These are phyloP conservation scores for Bigelowiella natans DNA, from an alignment of 78 protist genomes.

Conservation along the genomic window DNA sequence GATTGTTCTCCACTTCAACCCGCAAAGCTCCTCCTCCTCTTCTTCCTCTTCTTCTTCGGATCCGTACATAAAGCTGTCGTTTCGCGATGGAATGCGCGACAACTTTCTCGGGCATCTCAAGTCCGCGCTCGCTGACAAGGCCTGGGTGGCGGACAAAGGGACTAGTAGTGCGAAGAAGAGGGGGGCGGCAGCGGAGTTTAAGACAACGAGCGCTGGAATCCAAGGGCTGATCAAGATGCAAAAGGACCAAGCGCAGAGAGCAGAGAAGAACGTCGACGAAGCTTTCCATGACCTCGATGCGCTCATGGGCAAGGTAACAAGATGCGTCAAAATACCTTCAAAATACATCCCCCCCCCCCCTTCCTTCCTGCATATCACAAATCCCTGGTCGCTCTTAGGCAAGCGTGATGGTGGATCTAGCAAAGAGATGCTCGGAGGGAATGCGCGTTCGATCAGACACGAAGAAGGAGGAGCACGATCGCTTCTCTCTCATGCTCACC, in stretches of 20 bases:
- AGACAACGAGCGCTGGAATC: background rate
- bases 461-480: background rate
- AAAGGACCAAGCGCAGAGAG: background rate
- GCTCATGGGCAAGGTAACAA: background rate
- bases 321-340: too few species aligned
- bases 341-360: too few species aligned
- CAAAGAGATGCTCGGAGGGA: background rate
- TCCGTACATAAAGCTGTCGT: background rate
- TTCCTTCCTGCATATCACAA: too few species aligned
- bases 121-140: background rate
- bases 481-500: background rate
- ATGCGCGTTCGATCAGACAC: background rate
- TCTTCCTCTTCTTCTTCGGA: background rate
- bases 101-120: background rate
- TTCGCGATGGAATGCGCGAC: background rate
- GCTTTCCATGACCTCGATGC: conserved; percentile 1
- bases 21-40: too few species aligned
- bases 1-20: background rate
- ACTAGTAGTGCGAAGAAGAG: background rate
- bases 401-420: background rate
- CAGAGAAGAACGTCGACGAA: background rate
- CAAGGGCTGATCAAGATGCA: background rate
- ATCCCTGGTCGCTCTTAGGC: too few species aligned
- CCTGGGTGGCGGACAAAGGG: background rate
- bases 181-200: background rate